A percentile compares a stretch with the other conserved stretches of the same genome.
These are phyloP conservation scores for Kurtzmaniella quercitrusa DNA, from an alignment of 1,139 yeast genomes.

Conservation along the genomic window DNA sequence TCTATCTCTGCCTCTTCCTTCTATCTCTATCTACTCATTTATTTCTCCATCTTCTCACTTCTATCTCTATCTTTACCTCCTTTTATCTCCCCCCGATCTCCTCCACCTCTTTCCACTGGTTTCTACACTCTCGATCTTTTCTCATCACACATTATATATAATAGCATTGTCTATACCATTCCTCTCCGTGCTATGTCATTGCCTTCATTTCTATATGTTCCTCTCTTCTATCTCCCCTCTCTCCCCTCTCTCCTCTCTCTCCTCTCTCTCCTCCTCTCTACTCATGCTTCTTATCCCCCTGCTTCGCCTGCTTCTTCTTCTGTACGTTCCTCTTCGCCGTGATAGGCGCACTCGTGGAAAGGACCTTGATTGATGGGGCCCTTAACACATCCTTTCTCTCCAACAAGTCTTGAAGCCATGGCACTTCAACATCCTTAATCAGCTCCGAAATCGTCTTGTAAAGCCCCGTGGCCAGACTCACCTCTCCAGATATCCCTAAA, in stretches of 20 bases:
- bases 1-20: too few species aligned
- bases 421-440: conserved; percentile 37
- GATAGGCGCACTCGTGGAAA: conserved; percentile 41
- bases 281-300: background rate
- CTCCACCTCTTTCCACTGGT: too few species aligned
- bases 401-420: conserved; percentile 40
- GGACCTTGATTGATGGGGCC: conserved; percentile 33
- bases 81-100: background rate
- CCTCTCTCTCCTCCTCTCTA: background rate
- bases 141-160: too few species aligned
- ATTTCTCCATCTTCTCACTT: too few species aligned
- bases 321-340: conserved; percentile 20
- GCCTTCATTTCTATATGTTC: too few species aligned
- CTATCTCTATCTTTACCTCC: too few species aligned
- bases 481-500: conserved; percentile 22
- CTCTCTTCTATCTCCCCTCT: too few species aligned
- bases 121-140: too few species aligned
- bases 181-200: too few species aligned
- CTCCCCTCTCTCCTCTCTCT: background rate
- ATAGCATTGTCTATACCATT: too few species aligned
- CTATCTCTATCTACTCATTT: too few species aligned
- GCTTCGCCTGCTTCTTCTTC: conserved; percentile 13
- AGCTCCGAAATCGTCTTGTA: conserved; percentile 25
- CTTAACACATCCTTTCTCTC: conserved; percentile 15
- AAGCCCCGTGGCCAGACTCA: conserved; percentile 25